Percentiles rank a stretch among this genome's conserved stretches.
phyloP scores from a whole-genome alignment of 208 protist genomes.

The Crithidia acanthocephali region DNA sequence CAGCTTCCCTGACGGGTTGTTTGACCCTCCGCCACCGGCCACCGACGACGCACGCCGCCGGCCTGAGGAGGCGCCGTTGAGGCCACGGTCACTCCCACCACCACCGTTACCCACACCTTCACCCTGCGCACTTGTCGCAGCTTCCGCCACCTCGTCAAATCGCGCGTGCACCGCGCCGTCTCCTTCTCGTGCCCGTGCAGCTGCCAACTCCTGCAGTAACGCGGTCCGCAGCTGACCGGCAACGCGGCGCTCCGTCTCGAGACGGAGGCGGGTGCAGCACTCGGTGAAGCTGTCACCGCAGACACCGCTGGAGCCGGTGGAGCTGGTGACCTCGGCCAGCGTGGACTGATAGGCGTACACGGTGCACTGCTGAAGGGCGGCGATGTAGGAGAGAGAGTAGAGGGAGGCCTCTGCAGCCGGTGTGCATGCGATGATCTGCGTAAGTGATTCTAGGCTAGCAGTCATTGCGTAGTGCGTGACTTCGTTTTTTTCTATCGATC shows the following conservation, averaged over 20 bases:
- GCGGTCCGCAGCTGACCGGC: conserved; percentile 18
- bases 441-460: not conserved
- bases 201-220: conserved; percentile 17
- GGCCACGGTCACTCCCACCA: too few species aligned
- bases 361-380: conserved; percentile 53
- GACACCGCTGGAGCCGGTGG: conserved; percentile 10
- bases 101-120: not conserved
- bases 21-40: not conserved
- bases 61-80: not conserved
- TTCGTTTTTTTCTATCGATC: not conserved
- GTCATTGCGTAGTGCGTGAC: too few species aligned
- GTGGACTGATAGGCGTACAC: conserved; percentile 10
- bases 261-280: conserved; percentile 20
- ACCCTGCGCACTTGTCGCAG: not conserved
- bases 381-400: conserved; percentile 69
- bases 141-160: not conserved
- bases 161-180: not conserved
- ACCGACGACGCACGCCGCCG: conserved; percentile 3
- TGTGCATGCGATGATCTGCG: conserved; percentile 39
- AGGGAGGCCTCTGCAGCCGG: conserved; percentile 62
- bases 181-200: not conserved
- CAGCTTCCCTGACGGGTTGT: not conserved
- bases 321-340: conserved; percentile 20
- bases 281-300: conserved; percentile 24
- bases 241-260: conserved; percentile 35